A percentile compares a stretch with the other conserved stretches of the same genome.
These are phyloP conservation scores for Agapanthus africanus DNA, from an alignment of 106 monocot genomes.

Conservation along the genomic window DNA sequence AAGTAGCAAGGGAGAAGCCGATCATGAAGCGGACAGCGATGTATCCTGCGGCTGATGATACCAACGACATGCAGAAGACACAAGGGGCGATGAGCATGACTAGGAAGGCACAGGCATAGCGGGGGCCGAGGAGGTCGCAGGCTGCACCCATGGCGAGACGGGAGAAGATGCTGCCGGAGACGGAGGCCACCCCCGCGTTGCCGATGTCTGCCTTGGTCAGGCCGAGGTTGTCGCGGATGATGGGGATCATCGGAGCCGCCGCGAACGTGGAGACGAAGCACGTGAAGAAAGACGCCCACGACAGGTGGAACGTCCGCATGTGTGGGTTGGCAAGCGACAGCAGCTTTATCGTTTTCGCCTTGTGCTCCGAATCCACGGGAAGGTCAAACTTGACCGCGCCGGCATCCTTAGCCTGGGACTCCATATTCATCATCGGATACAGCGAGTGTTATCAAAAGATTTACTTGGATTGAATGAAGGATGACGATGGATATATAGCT, in stretches of 20 bases:
- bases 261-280: conserved; percentile 41
- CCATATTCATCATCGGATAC: no score
- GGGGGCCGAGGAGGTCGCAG: conserved; percentile 26
- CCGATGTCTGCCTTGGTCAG: conserved; percentile 39
- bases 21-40: not conserved
- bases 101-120: conserved; percentile 19
- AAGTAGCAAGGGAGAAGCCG: not conserved
- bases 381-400: conserved; percentile 26
- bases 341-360: conserved; percentile 27
- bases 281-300: conserved; percentile 35
- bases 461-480: no score
- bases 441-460: no score
- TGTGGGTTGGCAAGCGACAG: conserved; percentile 28
- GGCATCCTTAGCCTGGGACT: not conserved
- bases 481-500: no score
- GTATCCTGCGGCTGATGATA: not conserved
- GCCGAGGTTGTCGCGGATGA: conserved; percentile 93
- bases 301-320: conserved; percentile 38
- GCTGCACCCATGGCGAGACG: conserved; percentile 26
- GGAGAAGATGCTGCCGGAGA: conserved; percentile 28
- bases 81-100: conserved; percentile 26
- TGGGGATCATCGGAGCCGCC: conserved; percentile 48
- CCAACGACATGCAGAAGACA: conserved; percentile 26
- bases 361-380: conserved; percentile 48
- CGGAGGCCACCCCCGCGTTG: conserved; percentile 33